phyloP scores from a whole-genome alignment of 2,329 filamentous ascomycete genomes.

The Volutella citrinella region DNA sequence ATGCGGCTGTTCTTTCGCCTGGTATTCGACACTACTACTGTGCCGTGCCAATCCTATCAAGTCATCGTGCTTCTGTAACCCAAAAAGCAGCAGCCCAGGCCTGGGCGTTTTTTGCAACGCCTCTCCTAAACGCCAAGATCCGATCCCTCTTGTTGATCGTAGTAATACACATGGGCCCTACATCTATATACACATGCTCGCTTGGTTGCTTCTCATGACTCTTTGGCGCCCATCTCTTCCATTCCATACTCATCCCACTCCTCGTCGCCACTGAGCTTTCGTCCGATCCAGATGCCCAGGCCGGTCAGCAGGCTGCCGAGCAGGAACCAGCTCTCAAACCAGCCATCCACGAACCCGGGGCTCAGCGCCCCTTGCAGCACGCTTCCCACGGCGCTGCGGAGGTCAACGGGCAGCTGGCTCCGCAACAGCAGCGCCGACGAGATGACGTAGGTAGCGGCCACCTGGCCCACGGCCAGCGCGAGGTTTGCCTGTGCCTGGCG shows the following conservation, averaged over 20 bases:
- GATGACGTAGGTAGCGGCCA: conserved; percentile 83
- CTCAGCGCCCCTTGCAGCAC: conserved; percentile 73
- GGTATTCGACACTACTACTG: too few relatives aligned
- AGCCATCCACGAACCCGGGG: conserved; percentile 59
- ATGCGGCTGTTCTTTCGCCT: too few relatives aligned
- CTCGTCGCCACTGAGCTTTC: conserved; percentile 56
- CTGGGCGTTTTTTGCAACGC: too few relatives aligned
- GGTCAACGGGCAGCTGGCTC: conserved; percentile 74
- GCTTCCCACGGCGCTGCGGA: conserved; percentile 73
- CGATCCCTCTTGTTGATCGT: too few relatives aligned
- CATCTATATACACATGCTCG: too few relatives aligned
- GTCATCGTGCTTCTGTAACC: too few relatives aligned
- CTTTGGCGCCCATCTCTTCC: conserved; percentile 71
- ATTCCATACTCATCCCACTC: conserved; percentile 59
- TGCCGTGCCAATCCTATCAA: too few relatives aligned
- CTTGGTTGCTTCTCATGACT: conserved; percentile 48
- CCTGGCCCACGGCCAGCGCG: conserved; percentile 75
- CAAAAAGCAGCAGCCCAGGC: too few relatives aligned
- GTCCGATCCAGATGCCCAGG: conserved; percentile 70
- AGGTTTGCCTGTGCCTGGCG: conserved; percentile 74
- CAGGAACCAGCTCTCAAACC: conserved; percentile 89
- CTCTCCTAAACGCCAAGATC: too few relatives aligned
- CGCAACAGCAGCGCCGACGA: conserved; percentile 72
- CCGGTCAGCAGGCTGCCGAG: conserved; percentile 64
- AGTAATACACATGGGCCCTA: too few relatives aligned